These are phyloP conservation scores for Tulasnella sp. DNA, from an alignment of 768 basidiomycete genomes.

Conservation along the genomic window DNA sequence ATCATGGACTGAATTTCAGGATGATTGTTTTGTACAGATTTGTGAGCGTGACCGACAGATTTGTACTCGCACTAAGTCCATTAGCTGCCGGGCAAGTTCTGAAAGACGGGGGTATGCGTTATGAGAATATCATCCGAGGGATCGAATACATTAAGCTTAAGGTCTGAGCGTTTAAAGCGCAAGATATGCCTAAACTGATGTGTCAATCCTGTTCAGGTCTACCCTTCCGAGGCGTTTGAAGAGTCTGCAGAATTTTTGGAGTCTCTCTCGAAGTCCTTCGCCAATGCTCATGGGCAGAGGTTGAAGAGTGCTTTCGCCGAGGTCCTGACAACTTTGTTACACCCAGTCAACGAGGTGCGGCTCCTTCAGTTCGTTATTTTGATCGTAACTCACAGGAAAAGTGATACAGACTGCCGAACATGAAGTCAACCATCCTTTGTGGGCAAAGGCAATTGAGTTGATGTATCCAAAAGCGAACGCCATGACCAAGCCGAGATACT, in stretches of 20 bases:
- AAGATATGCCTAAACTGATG: neutral
- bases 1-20: neutral
- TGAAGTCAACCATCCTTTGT: constrained; percentile 89
- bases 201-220: constrained; percentile 43
- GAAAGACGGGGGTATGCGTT: constrained; percentile 70
- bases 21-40: constrained; percentile 39
- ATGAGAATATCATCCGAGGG: constrained; percentile 75
- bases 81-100: constrained; percentile 62
- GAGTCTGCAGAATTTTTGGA: constrained; percentile 88
- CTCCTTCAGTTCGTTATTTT: neutral
- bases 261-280: constrained; percentile 69
- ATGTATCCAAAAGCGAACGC: constrained; percentile 74
- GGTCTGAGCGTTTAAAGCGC: constrained; percentile 27
- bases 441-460: constrained; percentile 82
- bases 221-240: constrained; percentile 88
- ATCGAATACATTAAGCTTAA: constrained; percentile 75
- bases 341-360: constrained; percentile 76
- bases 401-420: constrained; percentile 70
- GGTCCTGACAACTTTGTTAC: constrained; percentile 59
- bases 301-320: constrained; percentile 83
- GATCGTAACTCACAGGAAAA: neutral
- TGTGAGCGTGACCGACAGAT: constrained; percentile 85
- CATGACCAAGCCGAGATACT: constrained; percentile 82
- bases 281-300: constrained; percentile 68
- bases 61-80: constrained; percentile 65